Base-by-base conservation (phyloP, 306 rosid species). In the Vachellia pachyceras region DNA sequence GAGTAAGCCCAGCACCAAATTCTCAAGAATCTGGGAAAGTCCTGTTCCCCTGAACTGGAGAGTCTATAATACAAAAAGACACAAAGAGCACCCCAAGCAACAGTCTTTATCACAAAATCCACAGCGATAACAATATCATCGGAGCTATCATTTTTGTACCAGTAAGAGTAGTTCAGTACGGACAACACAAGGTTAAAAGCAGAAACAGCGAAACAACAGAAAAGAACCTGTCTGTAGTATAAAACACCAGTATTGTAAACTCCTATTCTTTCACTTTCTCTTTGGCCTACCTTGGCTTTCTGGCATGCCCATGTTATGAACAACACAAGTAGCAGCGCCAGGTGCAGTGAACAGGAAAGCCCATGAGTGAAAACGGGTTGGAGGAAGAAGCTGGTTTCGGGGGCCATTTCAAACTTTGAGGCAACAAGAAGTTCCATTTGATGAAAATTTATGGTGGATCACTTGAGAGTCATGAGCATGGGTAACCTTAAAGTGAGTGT, bases 1-100 rank as follows among this genome's bases (percentile, higher is more conserved):
- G 82, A 79, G 79, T 72, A 91, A 39, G 72, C 80, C 68, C 84
- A 85, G 80, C 85, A 88, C 87, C 90, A 93, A 79, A 89, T 67
- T 83, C 90, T 88, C 69, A 93, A 78, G 61, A 79, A 70, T 42
- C 39, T 13, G 2, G 90, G 86, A 47, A 79, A 84, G 68, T 77
- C 73, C 4, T 42, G 22, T 44, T 66, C 84, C 40, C 69, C 67
- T 4, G 73, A 61, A 77, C 68, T 65, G 20, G 76, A 71, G 37
- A 79, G 52, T n/a, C 54, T 79, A 72, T 80, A 37, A 42, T 81
- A 65, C 73, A 93, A 81, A 74, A 79, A 86, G 47, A 85, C 83
- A 79, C 72, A 84, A 72, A 89, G 63, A 11, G 60, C 76, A 69
- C 75, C 88, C 97, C 93, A 90, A 50, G 85, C 61, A 50, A 85